Percentiles rank a stretch among this genome's conserved stretches.
These are phyloP conservation scores for Coemansia sp. DNA, from an alignment of 192 early-diverging fungal genomes.

Conservation along the genomic window DNA sequence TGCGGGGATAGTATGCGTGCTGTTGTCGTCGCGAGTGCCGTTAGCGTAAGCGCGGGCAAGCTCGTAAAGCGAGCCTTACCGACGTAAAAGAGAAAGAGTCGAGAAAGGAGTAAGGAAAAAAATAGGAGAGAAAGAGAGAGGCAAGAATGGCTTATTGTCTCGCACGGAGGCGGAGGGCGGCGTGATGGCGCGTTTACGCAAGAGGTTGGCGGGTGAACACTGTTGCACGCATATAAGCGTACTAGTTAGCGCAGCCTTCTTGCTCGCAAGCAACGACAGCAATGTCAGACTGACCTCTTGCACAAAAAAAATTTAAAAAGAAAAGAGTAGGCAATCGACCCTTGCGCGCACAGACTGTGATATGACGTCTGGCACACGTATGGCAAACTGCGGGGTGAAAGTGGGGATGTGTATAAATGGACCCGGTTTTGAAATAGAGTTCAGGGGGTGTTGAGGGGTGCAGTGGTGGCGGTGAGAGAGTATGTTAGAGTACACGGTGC, in stretches of 20 bases:
- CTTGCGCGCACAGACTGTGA: not conserved
- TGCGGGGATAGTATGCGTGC: not conserved
- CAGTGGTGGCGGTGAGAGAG: not conserved
- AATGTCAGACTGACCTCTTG: not conserved
- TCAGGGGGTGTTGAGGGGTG: not conserved
- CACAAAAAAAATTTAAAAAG: not conserved
- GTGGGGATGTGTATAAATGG: not conserved
- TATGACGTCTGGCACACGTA: constrained; percentile 7
- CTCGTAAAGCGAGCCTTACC: not conserved
- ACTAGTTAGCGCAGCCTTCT: not conserved
- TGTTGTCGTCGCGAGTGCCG: constrained; percentile 3
- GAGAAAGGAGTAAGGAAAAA: not conserved
- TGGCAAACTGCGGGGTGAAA: not conserved
- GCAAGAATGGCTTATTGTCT: not conserved
- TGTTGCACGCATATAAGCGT: not conserved
- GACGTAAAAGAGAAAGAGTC: not conserved
- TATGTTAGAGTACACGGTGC: not conserved
- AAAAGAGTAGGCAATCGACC: not conserved
- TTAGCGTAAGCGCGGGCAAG: not conserved
- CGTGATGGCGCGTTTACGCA: constrained; percentile 3
- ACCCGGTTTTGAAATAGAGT: not conserved
- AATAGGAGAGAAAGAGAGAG: not conserved
- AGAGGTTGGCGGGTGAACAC: constrained; percentile 3
- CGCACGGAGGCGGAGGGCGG: not conserved
- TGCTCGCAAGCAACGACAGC: not conserved